These are phyloP conservation scores for Rhizoclosmatium globosum DNA, from an alignment of 192 early-diverging fungal genomes.

Conservation along the genomic window DNA sequence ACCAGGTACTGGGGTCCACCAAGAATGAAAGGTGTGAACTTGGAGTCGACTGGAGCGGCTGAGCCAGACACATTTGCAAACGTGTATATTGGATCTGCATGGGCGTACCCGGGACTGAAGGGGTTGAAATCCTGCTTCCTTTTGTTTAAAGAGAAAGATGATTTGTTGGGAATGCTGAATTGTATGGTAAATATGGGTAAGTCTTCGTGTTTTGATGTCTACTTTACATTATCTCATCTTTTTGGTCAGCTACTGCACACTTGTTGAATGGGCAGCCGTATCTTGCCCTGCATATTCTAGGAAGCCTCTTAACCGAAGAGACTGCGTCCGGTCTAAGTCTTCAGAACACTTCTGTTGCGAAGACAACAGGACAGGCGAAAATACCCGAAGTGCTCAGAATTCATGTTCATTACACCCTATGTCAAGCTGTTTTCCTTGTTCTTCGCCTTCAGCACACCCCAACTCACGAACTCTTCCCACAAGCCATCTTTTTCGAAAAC, in stretches of 20 bases:
- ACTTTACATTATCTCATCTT: not conserved
- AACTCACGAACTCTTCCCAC: constrained; percentile 35
- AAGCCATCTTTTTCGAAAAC: constrained; percentile 9
- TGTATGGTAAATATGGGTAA: constrained; percentile 34
- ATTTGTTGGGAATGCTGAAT: constrained; percentile 30
- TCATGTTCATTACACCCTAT: constrained; percentile 47
- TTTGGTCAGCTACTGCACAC: constrained; percentile 42
- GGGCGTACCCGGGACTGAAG: constrained; percentile 37
- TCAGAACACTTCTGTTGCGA: not conserved
- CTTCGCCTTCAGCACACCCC: constrained; percentile 38
- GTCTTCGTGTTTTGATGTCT: not conserved
- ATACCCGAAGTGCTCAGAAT: constrained; percentile 41
- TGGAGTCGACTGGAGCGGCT: constrained; percentile 34
- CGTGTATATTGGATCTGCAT: constrained; percentile 28
- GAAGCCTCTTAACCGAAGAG: constrained; percentile 12
- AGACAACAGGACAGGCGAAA: not conserved
- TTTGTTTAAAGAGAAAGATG: constrained; percentile 24
- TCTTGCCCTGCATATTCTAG: constrained; percentile 14
- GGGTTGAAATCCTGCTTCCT: constrained; percentile 14
- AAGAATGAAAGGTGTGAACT: constrained; percentile 40
- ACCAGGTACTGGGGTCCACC: constrained; percentile 44
- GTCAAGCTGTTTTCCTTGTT: constrained; percentile 51
- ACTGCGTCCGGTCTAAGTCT: constrained; percentile 11
- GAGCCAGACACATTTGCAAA: constrained; percentile 38
- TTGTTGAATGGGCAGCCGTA: constrained; percentile 33